These are phyloP conservation scores for Aspergillus pseudoterreus DNA, from an alignment of 2,329 filamentous ascomycete species.

Conservation along the genomic window DNA sequence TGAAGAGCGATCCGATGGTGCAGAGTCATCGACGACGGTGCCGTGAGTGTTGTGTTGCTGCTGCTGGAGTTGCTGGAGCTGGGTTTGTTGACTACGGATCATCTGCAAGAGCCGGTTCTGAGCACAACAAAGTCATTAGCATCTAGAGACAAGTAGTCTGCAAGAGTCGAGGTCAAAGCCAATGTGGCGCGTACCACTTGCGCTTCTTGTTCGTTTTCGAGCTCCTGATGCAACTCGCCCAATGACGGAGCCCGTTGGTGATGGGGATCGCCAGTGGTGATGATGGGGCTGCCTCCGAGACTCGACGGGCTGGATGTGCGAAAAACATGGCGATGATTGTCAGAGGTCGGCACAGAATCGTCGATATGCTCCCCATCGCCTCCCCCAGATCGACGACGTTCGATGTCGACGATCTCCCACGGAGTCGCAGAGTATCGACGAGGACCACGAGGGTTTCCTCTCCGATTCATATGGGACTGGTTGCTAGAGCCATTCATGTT, in stretches of 20 bases:
- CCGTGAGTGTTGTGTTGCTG: conserved; percentile 23
- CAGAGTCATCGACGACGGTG: conserved; percentile 42
- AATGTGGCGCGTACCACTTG: conserved; percentile 39
- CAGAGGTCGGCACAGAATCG: no score
- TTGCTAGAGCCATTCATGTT: conserved; percentile 29
- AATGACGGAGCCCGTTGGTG: conserved; percentile 47
- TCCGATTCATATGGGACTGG: conserved; percentile 51
- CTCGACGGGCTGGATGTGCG: conserved; percentile 43
- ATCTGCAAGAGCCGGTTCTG: conserved; percentile 49
- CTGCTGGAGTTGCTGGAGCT: conserved; percentile 40
- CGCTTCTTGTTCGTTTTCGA: conserved; percentile 51
- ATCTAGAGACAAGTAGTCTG: conserved; percentile 2
- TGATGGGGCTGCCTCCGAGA: conserved; percentile 39
- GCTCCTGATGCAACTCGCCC: conserved; percentile 49
- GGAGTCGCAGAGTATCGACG: conserved; percentile 34
- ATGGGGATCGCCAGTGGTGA: conserved; percentile 44
- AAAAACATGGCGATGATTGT: conserved; percentile 24
- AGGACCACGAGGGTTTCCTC: conserved; percentile 66
- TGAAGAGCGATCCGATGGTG: conserved; percentile 31
- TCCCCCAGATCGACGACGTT: conserved; percentile 40
- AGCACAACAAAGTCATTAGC: conserved; percentile 2
- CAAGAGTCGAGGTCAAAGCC: conserved; percentile 7
- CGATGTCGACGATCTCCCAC: conserved; percentile 36
- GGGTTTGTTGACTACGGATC: conserved; percentile 46
- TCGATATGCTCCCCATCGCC: conserved; percentile 23